Evolutionary conservation across 2,329 filamentous ascomycete genomes (phyloP).

Genomic region (Penicillium occitanis): DNA sequence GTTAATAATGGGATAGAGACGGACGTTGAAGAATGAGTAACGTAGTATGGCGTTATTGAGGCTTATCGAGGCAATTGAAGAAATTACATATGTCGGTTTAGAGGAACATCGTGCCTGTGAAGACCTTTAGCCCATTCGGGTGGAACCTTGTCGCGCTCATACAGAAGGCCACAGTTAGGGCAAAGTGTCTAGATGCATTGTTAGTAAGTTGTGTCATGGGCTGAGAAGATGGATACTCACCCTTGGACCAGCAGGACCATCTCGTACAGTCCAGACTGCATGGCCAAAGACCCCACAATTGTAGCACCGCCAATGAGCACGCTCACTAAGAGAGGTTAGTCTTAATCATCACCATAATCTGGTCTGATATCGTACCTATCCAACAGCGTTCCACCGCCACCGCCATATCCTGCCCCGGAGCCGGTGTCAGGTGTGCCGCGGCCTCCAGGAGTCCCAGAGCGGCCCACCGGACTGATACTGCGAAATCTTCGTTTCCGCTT

Average conservation of each 20-base stretch:
- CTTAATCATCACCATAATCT: background rate
- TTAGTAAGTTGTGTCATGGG: constrained; percentile 17
- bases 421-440: constrained; percentile 74
- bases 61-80: background rate
- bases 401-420: constrained; percentile 67
- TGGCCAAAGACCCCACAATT: constrained; percentile 88
- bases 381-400: constrained; percentile 62
- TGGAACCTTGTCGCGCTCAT: constrained; percentile 80
- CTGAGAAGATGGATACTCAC: constrained; percentile 54
- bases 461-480: constrained; percentile 77
- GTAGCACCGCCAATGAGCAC: constrained; percentile 78
- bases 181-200: constrained; percentile 67
- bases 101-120: constrained; percentile 52
- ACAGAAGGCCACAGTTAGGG: constrained; percentile 87
- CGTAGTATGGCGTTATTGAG: background rate
- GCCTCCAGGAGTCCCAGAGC: constrained; percentile 65
- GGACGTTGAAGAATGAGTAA: background rate
- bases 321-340: constrained; percentile 55
- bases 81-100: constrained; percentile 30
- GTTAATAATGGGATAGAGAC: background rate
- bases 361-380: constrained; percentile 51
- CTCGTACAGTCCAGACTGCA: constrained; percentile 90
- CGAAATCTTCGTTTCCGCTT: constrained; percentile 95
- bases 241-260: constrained; percentile 80
- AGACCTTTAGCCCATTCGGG: constrained; percentile 74